A percentile compares a stretch with the other conserved stretches of the same genome.
Evolutionary conservation across 2,329 filamentous ascomycete genomes (phyloP).

Genomic region (Diplocarpon rosae): DNA sequence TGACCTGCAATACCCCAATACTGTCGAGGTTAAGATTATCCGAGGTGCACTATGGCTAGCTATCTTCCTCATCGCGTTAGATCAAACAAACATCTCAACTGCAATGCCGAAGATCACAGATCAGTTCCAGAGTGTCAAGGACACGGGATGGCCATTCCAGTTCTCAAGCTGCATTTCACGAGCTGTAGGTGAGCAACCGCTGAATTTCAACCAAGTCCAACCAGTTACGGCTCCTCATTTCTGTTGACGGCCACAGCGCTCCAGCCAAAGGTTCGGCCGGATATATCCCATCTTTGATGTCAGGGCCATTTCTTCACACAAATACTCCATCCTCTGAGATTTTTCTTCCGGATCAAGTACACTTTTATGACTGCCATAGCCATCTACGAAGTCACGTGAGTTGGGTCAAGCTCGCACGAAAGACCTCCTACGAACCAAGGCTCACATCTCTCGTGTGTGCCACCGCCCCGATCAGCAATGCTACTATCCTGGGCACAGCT

Average conservation of each 20-base stretch:
- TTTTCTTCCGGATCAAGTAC: constrained; percentile 17
- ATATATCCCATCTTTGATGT: constrained; percentile 26
- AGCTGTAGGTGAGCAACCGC: background rate
- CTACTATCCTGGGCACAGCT: constrained; percentile 28
- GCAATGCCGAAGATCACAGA: constrained; percentile 32
- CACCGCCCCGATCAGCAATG: constrained; percentile 25
- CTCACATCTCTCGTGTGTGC: constrained; percentile 27
- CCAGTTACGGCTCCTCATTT: constrained; percentile 28
- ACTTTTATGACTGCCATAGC: constrained; percentile 23
- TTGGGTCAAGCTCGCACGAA: background rate
- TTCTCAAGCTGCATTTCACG: background rate
- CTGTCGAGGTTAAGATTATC: constrained; percentile 17
- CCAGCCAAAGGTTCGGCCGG: constrained; percentile 20
- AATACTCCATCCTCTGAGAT: background rate
- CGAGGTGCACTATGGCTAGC: constrained; percentile 17
- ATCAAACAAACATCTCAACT: constrained; percentile 29
- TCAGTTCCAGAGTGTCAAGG: constrained; percentile 17
- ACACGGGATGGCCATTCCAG: constrained; percentile 13
- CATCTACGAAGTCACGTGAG: constrained; percentile 27
- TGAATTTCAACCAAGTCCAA: background rate
- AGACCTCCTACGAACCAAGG: constrained; percentile 7
- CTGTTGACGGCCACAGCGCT: constrained; percentile 28
- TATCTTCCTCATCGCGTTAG: constrained; percentile 23
- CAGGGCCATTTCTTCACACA: background rate
- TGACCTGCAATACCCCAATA: constrained; percentile 18